These are phyloP conservation scores for Fusarium sp. DNA, from an alignment of 2,329 filamentous ascomycete genomes.

Conservation along the genomic window DNA sequence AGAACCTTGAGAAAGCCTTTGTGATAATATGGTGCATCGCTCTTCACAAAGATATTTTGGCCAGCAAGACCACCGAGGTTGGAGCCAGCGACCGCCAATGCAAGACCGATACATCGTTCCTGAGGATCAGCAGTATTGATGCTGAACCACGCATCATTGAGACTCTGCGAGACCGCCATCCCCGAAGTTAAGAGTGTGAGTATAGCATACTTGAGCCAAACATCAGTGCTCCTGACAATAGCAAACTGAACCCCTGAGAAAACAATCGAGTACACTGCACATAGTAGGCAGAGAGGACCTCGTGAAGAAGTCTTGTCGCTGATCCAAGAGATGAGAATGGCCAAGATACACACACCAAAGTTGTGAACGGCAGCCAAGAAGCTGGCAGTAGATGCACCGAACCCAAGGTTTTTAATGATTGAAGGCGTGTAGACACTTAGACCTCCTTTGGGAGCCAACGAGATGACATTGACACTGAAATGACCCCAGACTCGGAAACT, in stretches of 20 bases:
- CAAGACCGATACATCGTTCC: background rate
- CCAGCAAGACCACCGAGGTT: background rate
- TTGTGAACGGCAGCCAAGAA: conserved; percentile 1
- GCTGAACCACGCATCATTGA: background rate
- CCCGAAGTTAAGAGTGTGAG: background rate
- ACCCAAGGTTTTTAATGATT: conserved; percentile 6
- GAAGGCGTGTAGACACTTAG: conserved; percentile 3
- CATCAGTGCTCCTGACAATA: background rate
- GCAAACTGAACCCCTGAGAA: conserved; percentile 5
- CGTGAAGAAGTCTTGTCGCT: background rate
- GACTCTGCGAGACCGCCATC: background rate
- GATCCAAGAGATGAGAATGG: background rate
- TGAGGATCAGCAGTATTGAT: conserved; percentile 7
- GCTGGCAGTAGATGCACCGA: background rate
- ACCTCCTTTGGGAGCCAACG: background rate
- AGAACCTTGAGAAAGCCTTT: background rate
- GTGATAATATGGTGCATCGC: background rate
- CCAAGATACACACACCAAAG: conserved; percentile 5
- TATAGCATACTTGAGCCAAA: conserved; percentile 6
- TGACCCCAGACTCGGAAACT: conserved; percentile 6
- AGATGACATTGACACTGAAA: background rate
- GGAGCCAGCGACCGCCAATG: background rate
- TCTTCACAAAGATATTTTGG: background rate
- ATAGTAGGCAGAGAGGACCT: background rate
- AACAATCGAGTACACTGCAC: background rate